phyloP scores from a whole-genome alignment of 148 eudicot species.

The Simmondsia chinensis region DNA sequence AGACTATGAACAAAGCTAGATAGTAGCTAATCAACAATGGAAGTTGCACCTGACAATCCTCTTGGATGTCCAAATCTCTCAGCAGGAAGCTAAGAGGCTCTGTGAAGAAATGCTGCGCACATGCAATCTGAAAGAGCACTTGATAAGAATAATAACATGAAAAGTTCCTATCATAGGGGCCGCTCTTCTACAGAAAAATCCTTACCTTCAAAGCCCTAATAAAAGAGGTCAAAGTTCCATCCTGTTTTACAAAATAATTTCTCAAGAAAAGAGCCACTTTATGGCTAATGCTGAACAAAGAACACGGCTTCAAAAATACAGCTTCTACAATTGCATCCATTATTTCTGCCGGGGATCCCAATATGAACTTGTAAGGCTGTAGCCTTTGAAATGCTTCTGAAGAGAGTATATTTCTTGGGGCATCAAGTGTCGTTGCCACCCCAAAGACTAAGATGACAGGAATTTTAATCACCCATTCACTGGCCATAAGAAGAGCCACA shows the following conservation, averaged over 20 bases:
- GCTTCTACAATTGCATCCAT: constrained; percentile 76
- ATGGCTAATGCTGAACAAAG: constrained; percentile 58
- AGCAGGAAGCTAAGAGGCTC: constrained; percentile 66
- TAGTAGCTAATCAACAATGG: not conserved
- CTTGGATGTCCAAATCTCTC: constrained; percentile 27
- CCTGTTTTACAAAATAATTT: constrained; percentile 70
- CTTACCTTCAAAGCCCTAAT: constrained; percentile 77
- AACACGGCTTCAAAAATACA: constrained; percentile 52
- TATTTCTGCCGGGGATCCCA: constrained; percentile 76
- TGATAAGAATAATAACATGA: constrained; percentile 1
- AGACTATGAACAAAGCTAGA: no score
- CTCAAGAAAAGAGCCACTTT: constrained; percentile 73
- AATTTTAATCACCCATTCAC: constrained; percentile 88
- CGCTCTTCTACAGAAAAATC: not conserved
- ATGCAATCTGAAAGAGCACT: constrained; percentile 44
- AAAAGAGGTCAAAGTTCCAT: constrained; percentile 80
- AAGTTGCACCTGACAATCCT: constrained; percentile 38
- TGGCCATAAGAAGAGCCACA: constrained; percentile 21
- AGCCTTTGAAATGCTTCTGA: constrained; percentile 44
- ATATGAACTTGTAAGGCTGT: constrained; percentile 37
- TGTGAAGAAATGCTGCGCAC: constrained; percentile 50
- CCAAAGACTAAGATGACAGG: constrained; percentile 78
- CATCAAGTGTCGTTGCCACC: constrained; percentile 70
- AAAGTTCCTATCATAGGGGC: not conserved
- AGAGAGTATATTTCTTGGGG: constrained; percentile 48